Evolutionary conservation across 768 basidiomycete species (phyloP).

Genomic region (Suillus plorans): DNA sequence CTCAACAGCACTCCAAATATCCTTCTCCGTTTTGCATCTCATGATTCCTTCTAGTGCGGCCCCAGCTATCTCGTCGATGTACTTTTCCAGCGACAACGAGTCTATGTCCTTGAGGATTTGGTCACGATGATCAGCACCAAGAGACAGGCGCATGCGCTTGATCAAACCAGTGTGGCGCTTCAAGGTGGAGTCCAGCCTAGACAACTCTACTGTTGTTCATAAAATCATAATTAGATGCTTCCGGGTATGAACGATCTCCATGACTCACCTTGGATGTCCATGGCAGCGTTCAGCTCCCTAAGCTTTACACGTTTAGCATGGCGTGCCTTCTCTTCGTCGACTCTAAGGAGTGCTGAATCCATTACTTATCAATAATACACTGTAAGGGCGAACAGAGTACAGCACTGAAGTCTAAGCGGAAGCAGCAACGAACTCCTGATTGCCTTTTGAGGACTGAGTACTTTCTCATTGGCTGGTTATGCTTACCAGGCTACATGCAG

Average conservation of each 20-base stretch:
- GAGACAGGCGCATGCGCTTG: slow-evolving; percentile 86
- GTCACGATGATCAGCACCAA: slow-evolving; percentile 79
- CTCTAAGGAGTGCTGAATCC: slow-evolving; percentile 33
- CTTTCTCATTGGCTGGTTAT: background rate
- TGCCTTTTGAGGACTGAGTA: background rate
- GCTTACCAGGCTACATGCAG: background rate
- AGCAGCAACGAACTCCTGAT: slow-evolving; percentile 1
- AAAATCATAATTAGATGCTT: slow-evolving; percentile 11
- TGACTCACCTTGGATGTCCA: slow-evolving; percentile 46
- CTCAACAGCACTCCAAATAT: slow-evolving; percentile 90
- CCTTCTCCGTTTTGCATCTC: slow-evolving; percentile 90
- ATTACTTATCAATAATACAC: slow-evolving; percentile 13
- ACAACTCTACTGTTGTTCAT: slow-evolving; percentile 46
- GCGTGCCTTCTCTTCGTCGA: slow-evolving; percentile 53
- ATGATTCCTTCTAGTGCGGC: slow-evolving; percentile 83
- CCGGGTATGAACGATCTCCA: background rate
- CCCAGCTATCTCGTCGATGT: slow-evolving; percentile 90
- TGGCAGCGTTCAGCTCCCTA: slow-evolving; percentile 54
- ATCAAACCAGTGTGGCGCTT: slow-evolving; percentile 96
- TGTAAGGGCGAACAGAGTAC: background rate
- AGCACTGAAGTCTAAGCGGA: background rate
- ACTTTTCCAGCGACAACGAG: slow-evolving; percentile 88
- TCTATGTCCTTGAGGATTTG: slow-evolving; percentile 92
- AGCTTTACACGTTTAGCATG: slow-evolving; percentile 57
- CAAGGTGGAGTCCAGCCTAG: slow-evolving; percentile 88